Evolutionary conservation across 1,284 basidiomycete species (phyloP), one percentile per base, ranked within the genome.

Genomic region (Phellopilus nigrolimitatus): DNA sequence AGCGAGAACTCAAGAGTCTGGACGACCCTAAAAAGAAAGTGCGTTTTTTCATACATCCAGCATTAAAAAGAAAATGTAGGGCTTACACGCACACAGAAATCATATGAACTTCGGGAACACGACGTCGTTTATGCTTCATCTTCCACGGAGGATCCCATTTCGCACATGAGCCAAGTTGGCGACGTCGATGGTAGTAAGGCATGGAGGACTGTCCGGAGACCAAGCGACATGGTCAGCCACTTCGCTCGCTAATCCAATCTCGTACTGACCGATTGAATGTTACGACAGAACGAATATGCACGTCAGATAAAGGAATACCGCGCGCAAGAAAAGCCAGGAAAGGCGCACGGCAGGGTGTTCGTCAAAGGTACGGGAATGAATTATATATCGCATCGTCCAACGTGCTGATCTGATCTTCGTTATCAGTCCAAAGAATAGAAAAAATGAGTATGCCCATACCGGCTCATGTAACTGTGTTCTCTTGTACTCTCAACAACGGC

Each of bases 401-500:
- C 10, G 13, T 24, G 15, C 34, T 36, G 24, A 49, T 10, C 3
- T 13, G 13, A 39, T 53, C 22, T 42, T 50, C 45, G 41, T 44
- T 33, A 51, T 44, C 60, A 93, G 91, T 95, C n/a, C 64, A 90
- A 22, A 83, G 84, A n/a, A 74, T 92, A 51, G 85, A 79, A 61
- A 76, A 75, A 37, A 70, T 95, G 22, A 72, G 77, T 54, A 68
- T 94, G 22, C 91, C 92, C 1, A 59, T 95, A 9, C 92, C 92
- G 0, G 69, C 70, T 13, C 75, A 89, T 57, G 71, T 79, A 0
- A 94, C 94, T 0, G 75, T 72, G 30, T 76, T 97, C 59, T 86
- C 85, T n/a, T 91, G 91, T 64, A 93, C 91, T 0, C 74, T 99
- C 54, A 95, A 97, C 70, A 98, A 98, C 61, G 94, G 95, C 6